phyloP scores from a whole-genome alignment of 2,329 filamentous ascomycete genomes.

The Cladosporium sp. region DNA sequence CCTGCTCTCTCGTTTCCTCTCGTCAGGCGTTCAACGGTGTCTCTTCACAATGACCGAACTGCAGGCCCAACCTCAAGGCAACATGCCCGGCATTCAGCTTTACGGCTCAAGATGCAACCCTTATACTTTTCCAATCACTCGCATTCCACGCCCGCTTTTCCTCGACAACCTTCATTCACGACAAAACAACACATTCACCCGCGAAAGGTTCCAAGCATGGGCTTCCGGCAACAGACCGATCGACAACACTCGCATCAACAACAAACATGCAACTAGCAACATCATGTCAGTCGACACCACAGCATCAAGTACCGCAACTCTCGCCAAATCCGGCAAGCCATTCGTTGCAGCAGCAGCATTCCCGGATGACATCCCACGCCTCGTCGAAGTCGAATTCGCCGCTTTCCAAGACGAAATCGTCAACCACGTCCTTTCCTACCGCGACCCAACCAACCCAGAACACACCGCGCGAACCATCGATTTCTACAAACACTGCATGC shows the following conservation, averaged over 20 bases:
- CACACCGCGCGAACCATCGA: constrained; percentile 32
- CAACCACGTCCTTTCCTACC: constrained; percentile 37
- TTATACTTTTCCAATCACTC: constrained; percentile 14
- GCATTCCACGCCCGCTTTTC: constrained; percentile 7
- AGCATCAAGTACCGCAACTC: not conserved
- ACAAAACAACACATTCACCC: not conserved
- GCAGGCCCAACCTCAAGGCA: constrained; percentile 12
- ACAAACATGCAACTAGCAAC: not conserved
- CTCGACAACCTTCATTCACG: constrained; percentile 13
- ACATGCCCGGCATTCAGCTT: constrained; percentile 17
- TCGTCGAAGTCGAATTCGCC: constrained; percentile 47
- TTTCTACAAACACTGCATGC: constrained; percentile 24
- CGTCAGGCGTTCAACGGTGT: constrained; percentile 10
- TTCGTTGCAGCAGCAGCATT: constrained; percentile 29
- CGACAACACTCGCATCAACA: not conserved
- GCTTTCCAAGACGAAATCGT: constrained; percentile 36
- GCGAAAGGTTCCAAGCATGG: constrained; percentile 9
- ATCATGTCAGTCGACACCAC: not conserved
- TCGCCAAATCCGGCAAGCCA: not conserved
- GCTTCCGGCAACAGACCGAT: not conserved
- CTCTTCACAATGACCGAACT: constrained; percentile 14
- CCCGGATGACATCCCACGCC: constrained; percentile 30
- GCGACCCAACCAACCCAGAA: constrained; percentile 30
- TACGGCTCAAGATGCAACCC: constrained; percentile 16
- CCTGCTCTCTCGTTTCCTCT: not conserved